Conservation (phyloP, 768 basidiomycete genomes). For the Leucosporidium scottii region DNA sequence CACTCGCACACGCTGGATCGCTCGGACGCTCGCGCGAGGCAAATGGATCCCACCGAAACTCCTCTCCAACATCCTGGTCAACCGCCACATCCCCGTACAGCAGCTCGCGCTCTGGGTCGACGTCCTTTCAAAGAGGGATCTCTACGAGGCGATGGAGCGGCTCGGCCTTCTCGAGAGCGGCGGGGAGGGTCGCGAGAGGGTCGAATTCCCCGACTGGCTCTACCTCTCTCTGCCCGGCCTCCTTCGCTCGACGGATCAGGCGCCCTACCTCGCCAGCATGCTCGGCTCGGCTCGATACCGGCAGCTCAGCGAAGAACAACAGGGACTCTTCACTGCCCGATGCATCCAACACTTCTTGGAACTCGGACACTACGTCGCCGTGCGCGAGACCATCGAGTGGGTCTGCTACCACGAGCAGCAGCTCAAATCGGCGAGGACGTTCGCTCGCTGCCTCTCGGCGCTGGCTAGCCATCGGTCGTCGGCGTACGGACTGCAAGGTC, state of each 20-base stretch:
- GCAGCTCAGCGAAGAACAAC: conserved; percentile 3
- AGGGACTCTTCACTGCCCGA: conserved; percentile 13
- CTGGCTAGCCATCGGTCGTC: neutral
- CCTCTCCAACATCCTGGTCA: conserved; percentile 17
- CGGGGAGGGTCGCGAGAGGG: neutral
- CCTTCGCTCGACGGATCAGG: conserved; percentile 8
- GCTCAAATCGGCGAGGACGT: neutral
- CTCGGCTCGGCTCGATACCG: conserved; percentile 14
- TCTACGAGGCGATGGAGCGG: conserved; percentile 9
- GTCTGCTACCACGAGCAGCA: conserved; percentile 2
- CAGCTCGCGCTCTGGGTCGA: conserved; percentile 22
- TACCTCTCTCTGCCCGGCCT: conserved; percentile 3
- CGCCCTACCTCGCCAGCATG: conserved; percentile 24
- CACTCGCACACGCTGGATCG: conserved; percentile 18
- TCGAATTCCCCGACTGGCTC: neutral
- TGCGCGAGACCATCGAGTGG: conserved; percentile 29
- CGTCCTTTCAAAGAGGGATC: conserved; percentile 15
- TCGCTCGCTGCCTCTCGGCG: conserved; percentile 1
- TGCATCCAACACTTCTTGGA: conserved; percentile 24
- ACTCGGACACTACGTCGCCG: conserved; percentile 25
- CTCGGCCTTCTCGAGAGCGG: conserved; percentile 26
- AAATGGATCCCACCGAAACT: conserved; percentile 9
- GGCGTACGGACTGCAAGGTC: neutral
- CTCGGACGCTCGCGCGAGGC: conserved; percentile 11
- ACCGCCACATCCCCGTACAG: conserved; percentile 5